Evolutionary conservation across 345 rosid genomes (phyloP), one percentile per base, ranked within the genome.

Genomic region (Raphanus raphanistrum): DNA sequence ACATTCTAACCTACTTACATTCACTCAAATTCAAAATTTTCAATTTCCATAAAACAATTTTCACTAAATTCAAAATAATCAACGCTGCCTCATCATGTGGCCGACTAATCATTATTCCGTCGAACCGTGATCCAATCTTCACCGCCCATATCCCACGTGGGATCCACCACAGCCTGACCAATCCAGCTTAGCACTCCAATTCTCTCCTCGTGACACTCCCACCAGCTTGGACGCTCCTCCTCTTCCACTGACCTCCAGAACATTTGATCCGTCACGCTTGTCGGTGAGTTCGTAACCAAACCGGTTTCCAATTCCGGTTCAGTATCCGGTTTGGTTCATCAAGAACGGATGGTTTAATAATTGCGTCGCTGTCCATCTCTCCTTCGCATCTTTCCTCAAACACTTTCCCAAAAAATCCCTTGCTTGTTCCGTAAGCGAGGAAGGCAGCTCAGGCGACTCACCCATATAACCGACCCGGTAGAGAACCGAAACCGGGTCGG

Each of bases 201-300:
- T 77, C 92, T 89, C 63, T 82, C 76, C 79, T 63, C 76, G 69
- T 75, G 73, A 75, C 72, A 74, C 33, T 70, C 83, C 76, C 68
- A 74, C 25, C 76, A 45, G 31, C 75, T 81, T 28, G 81, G 70
- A 36, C 65, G 74, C 6, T 21, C 74, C 27, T 33, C 73, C 55
- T 76, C 81, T 54, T 79, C 84, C 58, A 79, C 68, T 36, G 78
- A 59, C 27, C 77, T 86, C 97, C 98, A 90, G 43, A 88, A 80
- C 29, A 81, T 83, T 66, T 84, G 87, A 74, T 92, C 96, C 36
- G 88, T 87, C 75, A 89, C 82, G 62, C 94, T 90, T 31, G 98
- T 92, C 31, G 98, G 98, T 66, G 98, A 92, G 66, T 36, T 73
- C 32, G 85, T 83, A 15, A 32, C 73, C 32, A 71, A 63, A 71